A percentile compares a stretch with the other conserved stretches of the same genome.
Evolutionary conservation across 768 basidiomycete species (phyloP).

Genomic region (Phanerodontia chrysosporium): DNA sequence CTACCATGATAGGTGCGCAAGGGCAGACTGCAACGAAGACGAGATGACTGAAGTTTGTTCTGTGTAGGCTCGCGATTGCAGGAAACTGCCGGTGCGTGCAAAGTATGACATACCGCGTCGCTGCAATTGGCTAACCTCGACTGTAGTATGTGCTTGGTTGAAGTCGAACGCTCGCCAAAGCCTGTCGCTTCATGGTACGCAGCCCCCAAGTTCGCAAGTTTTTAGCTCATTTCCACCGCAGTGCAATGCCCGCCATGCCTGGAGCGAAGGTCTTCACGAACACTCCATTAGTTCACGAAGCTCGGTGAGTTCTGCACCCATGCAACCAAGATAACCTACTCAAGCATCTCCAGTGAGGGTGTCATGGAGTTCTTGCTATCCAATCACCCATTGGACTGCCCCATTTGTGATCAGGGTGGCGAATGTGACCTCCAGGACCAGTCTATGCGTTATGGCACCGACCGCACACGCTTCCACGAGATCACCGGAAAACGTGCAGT

Average conservation of each 20-base stretch:
- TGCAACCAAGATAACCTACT: neutral
- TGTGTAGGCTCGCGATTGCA: conserved; percentile 63
- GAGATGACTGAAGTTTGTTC: conserved; percentile 11
- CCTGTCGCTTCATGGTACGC: conserved; percentile 88
- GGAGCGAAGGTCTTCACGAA: conserved; percentile 92
- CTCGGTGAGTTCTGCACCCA: conserved; percentile 43
- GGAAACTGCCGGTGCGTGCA: conserved; percentile 87
- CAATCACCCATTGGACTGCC: conserved; percentile 98
- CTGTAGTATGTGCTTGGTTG: conserved; percentile 93
- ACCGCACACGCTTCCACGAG: conserved; percentile 97
- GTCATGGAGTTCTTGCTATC: conserved; percentile 99
- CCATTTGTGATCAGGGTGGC: conserved; percentile 97
- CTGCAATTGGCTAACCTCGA: conserved; percentile 8
- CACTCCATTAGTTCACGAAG: conserved; percentile 86
- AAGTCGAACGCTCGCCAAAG: conserved; percentile 93
- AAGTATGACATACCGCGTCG: neutral
- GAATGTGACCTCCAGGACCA: conserved; percentile 99
- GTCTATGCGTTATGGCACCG: conserved; percentile 98
- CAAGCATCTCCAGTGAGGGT: conserved; percentile 63
- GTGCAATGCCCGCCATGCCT: conserved; percentile 97
- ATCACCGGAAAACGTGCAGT: conserved; percentile 96
- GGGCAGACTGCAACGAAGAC: neutral
- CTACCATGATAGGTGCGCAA: conserved; percentile 74
- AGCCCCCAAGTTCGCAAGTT: neutral
- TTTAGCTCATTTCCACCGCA: conserved; percentile 24